Conservation (phyloP, 129 eudicot species). For the Apium graveolens region DNA sequence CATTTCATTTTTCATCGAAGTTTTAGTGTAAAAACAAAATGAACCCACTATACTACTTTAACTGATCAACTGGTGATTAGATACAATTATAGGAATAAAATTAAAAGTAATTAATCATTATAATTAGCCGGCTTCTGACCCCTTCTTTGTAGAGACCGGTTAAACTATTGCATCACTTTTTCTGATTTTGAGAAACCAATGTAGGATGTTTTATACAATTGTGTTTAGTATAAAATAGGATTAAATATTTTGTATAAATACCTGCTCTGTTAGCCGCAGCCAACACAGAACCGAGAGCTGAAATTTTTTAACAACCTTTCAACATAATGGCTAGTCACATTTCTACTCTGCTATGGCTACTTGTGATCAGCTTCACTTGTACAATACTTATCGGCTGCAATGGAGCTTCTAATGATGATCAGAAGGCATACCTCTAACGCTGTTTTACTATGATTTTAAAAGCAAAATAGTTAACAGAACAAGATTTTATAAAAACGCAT, state of each 20-base stretch:
- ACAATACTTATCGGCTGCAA: not conserved
- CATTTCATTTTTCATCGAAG: not conserved
- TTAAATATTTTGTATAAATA: not conserved
- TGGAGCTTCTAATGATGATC: not conserved
- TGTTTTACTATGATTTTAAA: not conserved
- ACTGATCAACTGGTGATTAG: too few species aligned
- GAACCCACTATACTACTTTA: not conserved
- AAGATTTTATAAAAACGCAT: not conserved
- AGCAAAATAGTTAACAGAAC: not conserved
- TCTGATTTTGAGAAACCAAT: constrained; percentile 15
- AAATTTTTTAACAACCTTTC: not conserved
- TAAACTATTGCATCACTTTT: not conserved
- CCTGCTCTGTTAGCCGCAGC: constrained; percentile 2
- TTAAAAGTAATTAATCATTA: not conserved
- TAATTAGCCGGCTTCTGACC: not conserved
- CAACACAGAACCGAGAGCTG: not conserved
- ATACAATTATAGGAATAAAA: not conserved
- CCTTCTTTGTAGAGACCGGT: not conserved
- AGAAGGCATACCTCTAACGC: not conserved
- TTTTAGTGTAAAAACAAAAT: not conserved
- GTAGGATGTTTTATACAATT: not conserved
- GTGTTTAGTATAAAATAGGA: not conserved
- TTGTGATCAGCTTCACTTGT: constrained; percentile 6
- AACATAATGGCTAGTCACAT: not conserved
- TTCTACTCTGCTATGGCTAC: constrained; percentile 9